Base-by-base conservation (phyloP, 306 rosid species). In the Ochetophila trinervis region DNA sequence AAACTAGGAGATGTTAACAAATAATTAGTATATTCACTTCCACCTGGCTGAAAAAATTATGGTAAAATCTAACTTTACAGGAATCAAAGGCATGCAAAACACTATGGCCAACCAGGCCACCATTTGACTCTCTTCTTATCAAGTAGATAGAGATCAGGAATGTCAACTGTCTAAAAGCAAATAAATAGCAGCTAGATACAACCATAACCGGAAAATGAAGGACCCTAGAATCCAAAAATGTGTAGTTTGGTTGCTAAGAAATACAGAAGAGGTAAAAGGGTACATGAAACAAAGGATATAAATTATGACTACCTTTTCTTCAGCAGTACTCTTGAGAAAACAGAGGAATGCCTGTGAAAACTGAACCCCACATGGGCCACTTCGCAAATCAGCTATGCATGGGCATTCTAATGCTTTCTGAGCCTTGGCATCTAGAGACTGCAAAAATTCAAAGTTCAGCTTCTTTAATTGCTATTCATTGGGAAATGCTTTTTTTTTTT, bases 351-450 rank as follows among this genome's bases (percentile, higher is more conserved):
- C 91, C 63, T 93, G 83, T 2, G 97, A 84, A 73, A 93, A 93
- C 71, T 84, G 97, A 72, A 20, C 71, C 47, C 97, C 97, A 49
- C 97, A 93, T 2, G 87, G 66, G 73, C 96, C 98, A 57, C 61
- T 87, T 66, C 88, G 87, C 72, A 93, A 73, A 70, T 87, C 94
- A 27, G 97, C 91, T 74, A 89, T 84, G 83, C 98, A 93, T 74
- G 98, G 97, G 66, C 98, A 93, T 57, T 89, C 91, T 52, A 93
- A 77, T 62, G 97, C 94, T 76, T 83, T 89, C 82, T 86, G 84
- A 66, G 95, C 89, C 85, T 82, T 87, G 48, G 69, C 95, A 59
- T 92, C 98, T 65, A 82, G 78, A 77, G 90, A 85, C 98, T 91
- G 92, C 65, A 81, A 82, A n/a, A 69, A 65, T 54, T 62, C 65